Evolutionary conservation across 1,284 basidiomycete species (phyloP).

Genomic region (Cryptococcus hybrid): DNA sequence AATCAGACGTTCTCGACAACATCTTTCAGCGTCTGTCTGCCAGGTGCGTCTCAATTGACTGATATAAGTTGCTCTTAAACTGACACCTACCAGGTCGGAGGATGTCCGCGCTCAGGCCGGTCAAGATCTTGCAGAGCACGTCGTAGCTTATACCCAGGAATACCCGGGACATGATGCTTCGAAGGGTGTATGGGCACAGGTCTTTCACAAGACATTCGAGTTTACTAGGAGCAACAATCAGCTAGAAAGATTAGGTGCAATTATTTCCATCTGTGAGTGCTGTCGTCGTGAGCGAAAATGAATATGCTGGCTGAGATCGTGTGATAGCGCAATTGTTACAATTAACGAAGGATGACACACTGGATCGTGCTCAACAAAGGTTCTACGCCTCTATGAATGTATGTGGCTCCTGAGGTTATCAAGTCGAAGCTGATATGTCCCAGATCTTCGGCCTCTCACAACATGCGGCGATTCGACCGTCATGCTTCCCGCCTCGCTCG

Average conservation of each 20-base stretch:
- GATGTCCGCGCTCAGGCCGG: slow-evolving; percentile 28
- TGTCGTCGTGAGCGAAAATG: neutral
- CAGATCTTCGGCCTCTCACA: slow-evolving; percentile 45
- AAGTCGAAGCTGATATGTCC: neutral
- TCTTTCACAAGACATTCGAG: slow-evolving; percentile 54
- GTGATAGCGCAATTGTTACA: slow-evolving; percentile 38
- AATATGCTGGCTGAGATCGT: neutral
- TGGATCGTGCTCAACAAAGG: slow-evolving; percentile 45
- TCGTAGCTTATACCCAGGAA: slow-evolving; percentile 41
- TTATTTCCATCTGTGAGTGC: slow-evolving; percentile 51
- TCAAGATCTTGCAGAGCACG: slow-evolving; percentile 36
- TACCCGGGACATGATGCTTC: slow-evolving; percentile 45
- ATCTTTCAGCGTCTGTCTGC: slow-evolving; percentile 40
- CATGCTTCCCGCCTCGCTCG: slow-evolving; percentile 48
- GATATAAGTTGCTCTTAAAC: neutral
- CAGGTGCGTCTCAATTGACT: slow-evolving; percentile 26
- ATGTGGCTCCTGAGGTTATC: slow-evolving; percentile 5
- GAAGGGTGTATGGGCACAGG: slow-evolving; percentile 50
- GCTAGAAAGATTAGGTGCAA: slow-evolving; percentile 53
- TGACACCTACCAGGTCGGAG: slow-evolving; percentile 19
- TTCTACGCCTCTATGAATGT: slow-evolving; percentile 48
- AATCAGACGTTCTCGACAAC: slow-evolving; percentile 43
- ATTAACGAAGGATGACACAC: slow-evolving; percentile 44
- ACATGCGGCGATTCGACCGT: slow-evolving; percentile 47
- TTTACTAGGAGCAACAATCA: slow-evolving; percentile 52